Percentiles rank a stretch among this genome's conserved stretches.
These are phyloP conservation scores for Fusarium sp. DNA, from an alignment of 2,329 filamentous ascomycete genomes.

Conservation along the genomic window DNA sequence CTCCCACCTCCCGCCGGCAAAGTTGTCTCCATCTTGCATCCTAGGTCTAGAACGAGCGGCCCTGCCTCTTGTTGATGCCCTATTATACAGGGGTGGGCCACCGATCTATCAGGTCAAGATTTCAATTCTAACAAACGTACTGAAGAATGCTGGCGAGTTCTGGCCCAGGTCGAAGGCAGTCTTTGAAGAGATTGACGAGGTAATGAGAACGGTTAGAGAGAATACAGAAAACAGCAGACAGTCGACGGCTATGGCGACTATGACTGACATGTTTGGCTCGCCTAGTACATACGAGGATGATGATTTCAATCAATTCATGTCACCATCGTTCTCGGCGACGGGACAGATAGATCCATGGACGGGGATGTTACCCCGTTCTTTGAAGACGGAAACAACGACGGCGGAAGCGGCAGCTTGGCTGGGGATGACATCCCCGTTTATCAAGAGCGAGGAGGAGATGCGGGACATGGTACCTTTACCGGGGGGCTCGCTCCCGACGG, in stretches of 20 bases:
- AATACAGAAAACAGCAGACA: neutral
- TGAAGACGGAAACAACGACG: neutral
- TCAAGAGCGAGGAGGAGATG: neutral
- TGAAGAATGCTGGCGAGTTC: constrained; percentile 39
- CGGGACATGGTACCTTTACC: neutral
- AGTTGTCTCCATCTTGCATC: constrained; percentile 44
- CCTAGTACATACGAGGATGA: neutral
- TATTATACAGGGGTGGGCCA: constrained; percentile 4
- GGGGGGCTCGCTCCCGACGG: neutral
- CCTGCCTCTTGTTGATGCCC: constrained; percentile 26
- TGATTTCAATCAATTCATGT: neutral
- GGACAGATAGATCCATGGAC: constrained; percentile 4
- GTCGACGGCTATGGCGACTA: neutral
- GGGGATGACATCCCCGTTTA: neutral
- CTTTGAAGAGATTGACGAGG: constrained; percentile 19
- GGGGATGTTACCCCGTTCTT: neutral
- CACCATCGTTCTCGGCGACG: neutral
- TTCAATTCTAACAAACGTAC: constrained; percentile 24
- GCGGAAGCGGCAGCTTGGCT: constrained; percentile 7
- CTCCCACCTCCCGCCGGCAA: constrained; percentile 30
- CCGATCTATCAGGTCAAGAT: constrained; percentile 24
- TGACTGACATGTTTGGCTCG: neutral
- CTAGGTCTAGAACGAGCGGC: constrained; percentile 32
- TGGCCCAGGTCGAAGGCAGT: constrained; percentile 36
- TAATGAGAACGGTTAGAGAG: neutral